These are phyloP conservation scores for Somion occarium DNA, from an alignment of 1,284 basidiomycete genomes.

Conservation along the genomic window DNA sequence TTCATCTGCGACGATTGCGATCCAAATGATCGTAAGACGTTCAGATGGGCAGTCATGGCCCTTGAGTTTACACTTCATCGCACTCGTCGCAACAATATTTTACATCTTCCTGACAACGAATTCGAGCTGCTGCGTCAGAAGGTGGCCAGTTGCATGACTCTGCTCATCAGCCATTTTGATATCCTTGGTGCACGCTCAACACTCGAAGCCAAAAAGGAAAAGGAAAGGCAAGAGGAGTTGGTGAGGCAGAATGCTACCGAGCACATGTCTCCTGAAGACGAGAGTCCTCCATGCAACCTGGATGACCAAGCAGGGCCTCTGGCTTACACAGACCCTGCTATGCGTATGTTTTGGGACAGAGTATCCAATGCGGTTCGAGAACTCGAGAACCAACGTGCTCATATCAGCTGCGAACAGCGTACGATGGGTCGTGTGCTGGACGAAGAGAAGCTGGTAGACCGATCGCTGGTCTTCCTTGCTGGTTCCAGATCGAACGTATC, in stretches of 20 bases:
- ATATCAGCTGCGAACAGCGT: slow-evolving; percentile 64
- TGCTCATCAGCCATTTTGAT: slow-evolving; percentile 97
- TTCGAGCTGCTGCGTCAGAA: slow-evolving; percentile 88
- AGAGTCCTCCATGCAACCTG: slow-evolving; percentile 32
- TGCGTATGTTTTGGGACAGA: slow-evolving; percentile 72
- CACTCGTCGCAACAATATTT: slow-evolving; percentile 87
- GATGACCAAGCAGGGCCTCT: slow-evolving; percentile 33
- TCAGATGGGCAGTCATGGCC: slow-evolving; percentile 97
- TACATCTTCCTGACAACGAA: slow-evolving; percentile 84
- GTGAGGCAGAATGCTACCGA: slow-evolving; percentile 54
- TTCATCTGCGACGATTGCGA: slow-evolving; percentile 99
- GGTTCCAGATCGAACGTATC: slow-evolving; percentile 93
- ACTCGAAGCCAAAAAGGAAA: slow-evolving; percentile 85
- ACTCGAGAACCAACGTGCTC: slow-evolving; percentile 54
- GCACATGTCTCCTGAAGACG: slow-evolving; percentile 42
- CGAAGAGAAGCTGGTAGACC: slow-evolving; percentile 87
- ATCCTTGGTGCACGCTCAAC: slow-evolving; percentile 91
- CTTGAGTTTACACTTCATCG: slow-evolving; percentile 92
- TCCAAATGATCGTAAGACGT: slow-evolving; percentile 93
- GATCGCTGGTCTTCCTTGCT: slow-evolving; percentile 87
- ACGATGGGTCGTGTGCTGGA: slow-evolving; percentile 87
- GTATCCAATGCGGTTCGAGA: slow-evolving; percentile 39
- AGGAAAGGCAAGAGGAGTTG: slow-evolving; percentile 76
- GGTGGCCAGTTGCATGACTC: slow-evolving; percentile 94
- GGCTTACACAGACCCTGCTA: slow-evolving; percentile 54